phyloP scores from a whole-genome alignment of 2,329 filamentous ascomycete genomes.

The Shiraia sp. region DNA sequence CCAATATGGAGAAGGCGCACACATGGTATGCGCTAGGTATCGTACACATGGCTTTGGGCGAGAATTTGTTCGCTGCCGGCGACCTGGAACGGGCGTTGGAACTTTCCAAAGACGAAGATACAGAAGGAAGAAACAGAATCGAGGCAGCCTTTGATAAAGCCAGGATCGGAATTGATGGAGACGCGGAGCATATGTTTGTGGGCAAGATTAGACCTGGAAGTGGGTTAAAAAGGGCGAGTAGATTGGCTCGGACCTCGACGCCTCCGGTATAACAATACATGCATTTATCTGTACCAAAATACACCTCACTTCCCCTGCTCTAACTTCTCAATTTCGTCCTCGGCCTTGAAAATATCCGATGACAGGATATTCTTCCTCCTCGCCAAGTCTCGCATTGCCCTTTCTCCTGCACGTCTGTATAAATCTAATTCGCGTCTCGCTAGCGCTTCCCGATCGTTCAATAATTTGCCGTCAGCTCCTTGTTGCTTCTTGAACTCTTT shows the following conservation, averaged over 20 bases:
- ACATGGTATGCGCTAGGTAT: conserved; percentile 35
- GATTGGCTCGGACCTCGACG: conserved; percentile 11
- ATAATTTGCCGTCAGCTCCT: conserved; percentile 27
- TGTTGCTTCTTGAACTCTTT: conserved; percentile 36
- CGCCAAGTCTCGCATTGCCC: conserved; percentile 46
- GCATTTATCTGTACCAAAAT: too few relatives aligned
- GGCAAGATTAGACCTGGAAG: conserved; percentile 28
- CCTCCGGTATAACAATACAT: neutral
- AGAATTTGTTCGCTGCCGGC: conserved; percentile 39
- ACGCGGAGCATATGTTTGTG: conserved; percentile 28
- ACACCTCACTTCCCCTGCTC: too few relatives aligned
- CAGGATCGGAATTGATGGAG: conserved; percentile 32
- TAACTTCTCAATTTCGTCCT: conserved; percentile 30
- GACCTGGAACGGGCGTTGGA: conserved; percentile 36
- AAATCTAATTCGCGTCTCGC: conserved; percentile 40
- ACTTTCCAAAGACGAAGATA: conserved; percentile 15
- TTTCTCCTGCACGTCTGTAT: conserved; percentile 41
- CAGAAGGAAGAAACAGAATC: conserved; percentile 15
- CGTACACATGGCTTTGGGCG: conserved; percentile 33
- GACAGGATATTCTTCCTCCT: conserved; percentile 40
- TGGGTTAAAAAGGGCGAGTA: conserved; percentile 26
- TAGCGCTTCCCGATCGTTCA: conserved; percentile 39
- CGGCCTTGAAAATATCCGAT: conserved; percentile 39
- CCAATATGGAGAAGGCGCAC: conserved; percentile 28
- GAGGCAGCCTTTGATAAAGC: conserved; percentile 31